Percentiles rank a stretch among this genome's conserved stretches.
Evolutionary conservation across 345 rosid species (phyloP).

Genomic region (Brassica nigra): DNA sequence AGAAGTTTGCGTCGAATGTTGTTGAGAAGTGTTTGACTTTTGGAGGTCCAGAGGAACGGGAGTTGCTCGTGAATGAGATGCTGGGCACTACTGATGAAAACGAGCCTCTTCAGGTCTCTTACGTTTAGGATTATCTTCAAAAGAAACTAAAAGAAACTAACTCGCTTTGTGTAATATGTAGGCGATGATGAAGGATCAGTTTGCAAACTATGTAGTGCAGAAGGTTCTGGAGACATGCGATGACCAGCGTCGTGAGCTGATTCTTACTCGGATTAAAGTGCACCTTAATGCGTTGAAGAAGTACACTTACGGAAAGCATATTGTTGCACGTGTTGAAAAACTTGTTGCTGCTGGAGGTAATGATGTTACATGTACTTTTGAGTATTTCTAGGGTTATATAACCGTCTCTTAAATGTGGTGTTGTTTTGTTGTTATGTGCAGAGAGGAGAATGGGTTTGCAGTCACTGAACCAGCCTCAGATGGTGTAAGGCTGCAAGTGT

Average conservation of each 20-base stretch:
- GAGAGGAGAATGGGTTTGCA: slow-evolving; percentile 45
- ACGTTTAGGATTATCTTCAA: neutral
- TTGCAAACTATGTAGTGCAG: slow-evolving; percentile 97
- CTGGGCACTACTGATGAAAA: slow-evolving; percentile 95
- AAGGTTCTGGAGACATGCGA: slow-evolving; percentile 96
- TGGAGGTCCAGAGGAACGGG: slow-evolving; percentile 76
- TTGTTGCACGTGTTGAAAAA: slow-evolving; percentile 95
- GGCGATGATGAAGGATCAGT: slow-evolving; percentile 99
- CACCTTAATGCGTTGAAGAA: slow-evolving; percentile 89
- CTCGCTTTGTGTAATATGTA: slow-evolving; percentile 1
- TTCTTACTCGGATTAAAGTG: slow-evolving; percentile 82
- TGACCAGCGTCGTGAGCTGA: slow-evolving; percentile 82
- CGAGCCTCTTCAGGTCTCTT: slow-evolving; percentile 93
- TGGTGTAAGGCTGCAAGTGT: slow-evolving; percentile 33
- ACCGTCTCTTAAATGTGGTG: neutral
- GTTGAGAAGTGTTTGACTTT: slow-evolving; percentile 87
- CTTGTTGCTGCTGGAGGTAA: slow-evolving; percentile 97
- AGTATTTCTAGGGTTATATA: neutral
- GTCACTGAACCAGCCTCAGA: slow-evolving; percentile 14
- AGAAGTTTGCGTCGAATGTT: slow-evolving; percentile 98
- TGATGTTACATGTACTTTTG: neutral
- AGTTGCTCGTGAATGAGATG: slow-evolving; percentile 86
- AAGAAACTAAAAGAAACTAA: neutral
- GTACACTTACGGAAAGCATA: slow-evolving; percentile 95
- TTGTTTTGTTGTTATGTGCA: neutral